Conservation (phyloP, 768 basidiomycete species). For the Boletus pseudo-olivaceus region DNA sequence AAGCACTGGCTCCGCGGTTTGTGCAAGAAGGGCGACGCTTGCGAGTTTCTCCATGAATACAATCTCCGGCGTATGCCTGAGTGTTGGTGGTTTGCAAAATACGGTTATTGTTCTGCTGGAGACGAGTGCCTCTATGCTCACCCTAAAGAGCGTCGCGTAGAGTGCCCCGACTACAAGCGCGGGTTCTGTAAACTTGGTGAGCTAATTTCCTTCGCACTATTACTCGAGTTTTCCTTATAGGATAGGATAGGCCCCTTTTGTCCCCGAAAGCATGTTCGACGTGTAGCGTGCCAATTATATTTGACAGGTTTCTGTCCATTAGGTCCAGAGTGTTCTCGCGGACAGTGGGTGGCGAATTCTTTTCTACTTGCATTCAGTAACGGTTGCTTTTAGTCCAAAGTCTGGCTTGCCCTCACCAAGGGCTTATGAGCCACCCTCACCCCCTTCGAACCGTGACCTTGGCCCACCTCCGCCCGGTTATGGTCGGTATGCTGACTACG, state of each 20-base stretch:
- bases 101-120: conserved; percentile 95
- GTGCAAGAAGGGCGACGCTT: conserved; percentile 97
- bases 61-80: conserved; percentile 97
- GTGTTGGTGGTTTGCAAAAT: conserved; percentile 98
- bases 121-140: conserved; percentile 97
- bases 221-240: conserved; percentile 8
- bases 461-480: conserved; percentile 93
- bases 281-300: conserved; percentile 88
- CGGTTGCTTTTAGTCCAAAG: conserved; percentile 58
- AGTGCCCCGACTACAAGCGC: conserved; percentile 93
- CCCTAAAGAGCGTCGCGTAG: conserved; percentile 84
- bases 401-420: conserved; percentile 63
- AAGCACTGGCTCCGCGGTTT: conserved; percentile 98
- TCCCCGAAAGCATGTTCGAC: conserved; percentile 88
- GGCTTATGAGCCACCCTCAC: conserved; percentile 75
- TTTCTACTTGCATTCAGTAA: conserved; percentile 7
- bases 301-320: conserved; percentile 90
- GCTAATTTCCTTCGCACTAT: conserved; percentile 23
- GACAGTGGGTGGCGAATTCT: conserved; percentile 63
- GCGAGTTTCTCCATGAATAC: conserved; percentile 99
- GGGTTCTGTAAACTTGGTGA: conserved; percentile 93
- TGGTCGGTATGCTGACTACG: conserved; percentile 78
- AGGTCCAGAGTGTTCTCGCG: conserved; percentile 81
- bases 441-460: conserved; percentile 71
- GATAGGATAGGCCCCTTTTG: conserved; percentile 78